phyloP scores from a whole-genome alignment of 1,284 basidiomycete species.

The Mycena citricolor region DNA sequence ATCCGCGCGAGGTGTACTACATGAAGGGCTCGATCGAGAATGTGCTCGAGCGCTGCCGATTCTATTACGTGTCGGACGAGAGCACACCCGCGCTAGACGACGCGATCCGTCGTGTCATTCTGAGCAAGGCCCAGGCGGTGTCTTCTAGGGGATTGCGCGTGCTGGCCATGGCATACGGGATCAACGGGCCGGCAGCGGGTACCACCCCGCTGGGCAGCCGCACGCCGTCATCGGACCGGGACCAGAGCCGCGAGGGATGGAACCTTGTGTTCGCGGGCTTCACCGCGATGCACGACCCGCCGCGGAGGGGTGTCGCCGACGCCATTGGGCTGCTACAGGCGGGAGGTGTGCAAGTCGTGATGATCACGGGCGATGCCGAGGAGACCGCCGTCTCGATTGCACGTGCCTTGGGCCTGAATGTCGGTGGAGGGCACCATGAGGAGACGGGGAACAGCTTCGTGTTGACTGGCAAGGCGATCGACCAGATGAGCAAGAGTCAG shows the following conservation, averaged over 20 bases:
- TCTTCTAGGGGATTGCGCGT: conserved; percentile 82
- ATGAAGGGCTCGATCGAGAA: conserved; percentile 92
- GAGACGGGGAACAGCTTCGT: conserved; percentile 34
- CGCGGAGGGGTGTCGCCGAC: conserved; percentile 89
- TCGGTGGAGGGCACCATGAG: conserved; percentile 36
- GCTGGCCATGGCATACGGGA: conserved; percentile 89
- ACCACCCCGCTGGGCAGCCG: conserved; percentile 36
- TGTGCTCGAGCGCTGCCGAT: conserved; percentile 82
- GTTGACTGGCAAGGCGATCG: conserved; percentile 87
- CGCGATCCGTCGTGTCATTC: conserved; percentile 63
- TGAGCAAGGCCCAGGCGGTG: conserved; percentile 67
- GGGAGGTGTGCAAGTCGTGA: conserved; percentile 92
- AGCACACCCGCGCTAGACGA: conserved; percentile 78
- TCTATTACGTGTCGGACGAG: conserved; percentile 84
- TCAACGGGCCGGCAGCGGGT: conserved; percentile 50
- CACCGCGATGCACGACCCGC: conserved; percentile 95
- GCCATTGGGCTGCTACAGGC: conserved; percentile 78
- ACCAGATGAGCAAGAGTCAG: conserved; percentile 78
- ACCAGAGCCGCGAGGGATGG: conserved; percentile 43
- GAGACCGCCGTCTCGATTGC: conserved; percentile 91
- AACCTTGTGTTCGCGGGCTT: conserved; percentile 89
- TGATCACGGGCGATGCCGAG: conserved; percentile 98
- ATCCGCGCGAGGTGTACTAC: conserved; percentile 75
- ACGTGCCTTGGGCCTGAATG: conserved; percentile 79
- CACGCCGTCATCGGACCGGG: conserved; percentile 24